phyloP scores from a whole-genome alignment of 371 early-diverging fungal genomes.

The Mortierella sp. region DNA sequence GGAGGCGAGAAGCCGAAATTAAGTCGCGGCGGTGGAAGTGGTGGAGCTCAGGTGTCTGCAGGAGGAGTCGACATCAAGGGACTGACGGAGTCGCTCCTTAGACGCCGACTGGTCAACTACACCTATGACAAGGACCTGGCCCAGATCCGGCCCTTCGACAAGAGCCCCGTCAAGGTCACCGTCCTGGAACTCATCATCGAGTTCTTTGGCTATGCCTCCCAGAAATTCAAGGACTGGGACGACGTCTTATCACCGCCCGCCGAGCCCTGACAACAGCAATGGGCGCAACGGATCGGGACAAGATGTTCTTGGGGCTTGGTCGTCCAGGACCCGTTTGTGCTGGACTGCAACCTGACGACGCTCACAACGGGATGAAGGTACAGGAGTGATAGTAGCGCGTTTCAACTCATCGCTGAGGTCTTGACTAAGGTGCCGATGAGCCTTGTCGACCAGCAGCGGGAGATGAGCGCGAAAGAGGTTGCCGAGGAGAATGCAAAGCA shows the following conservation, averaged over 20 bases:
- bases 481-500: no score
- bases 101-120: background rate
- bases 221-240: background rate
- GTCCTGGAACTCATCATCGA: background rate
- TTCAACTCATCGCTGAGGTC: no score
- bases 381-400: background rate
- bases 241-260: background rate
- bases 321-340: background rate
- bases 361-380: background rate
- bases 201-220: background rate
- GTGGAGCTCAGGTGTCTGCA: no score
- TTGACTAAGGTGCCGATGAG: no score
- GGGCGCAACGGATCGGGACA: background rate
- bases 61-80: no score
- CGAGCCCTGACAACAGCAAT: background rate
- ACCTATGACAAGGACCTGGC: background rate
- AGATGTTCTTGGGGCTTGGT: background rate
- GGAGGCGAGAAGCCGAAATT: background rate
- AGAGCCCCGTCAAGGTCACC: background rate
- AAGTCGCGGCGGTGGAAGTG: no score
- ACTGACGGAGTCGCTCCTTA: no score
- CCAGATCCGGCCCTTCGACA: background rate
- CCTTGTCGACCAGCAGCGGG: no score
- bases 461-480: no score
- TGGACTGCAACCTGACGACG: background rate